A percentile compares a stretch with the other conserved stretches of the same genome.
Conservation (phyloP, 805 yeast species). For the Kodamaea jinghongensis region DNA sequence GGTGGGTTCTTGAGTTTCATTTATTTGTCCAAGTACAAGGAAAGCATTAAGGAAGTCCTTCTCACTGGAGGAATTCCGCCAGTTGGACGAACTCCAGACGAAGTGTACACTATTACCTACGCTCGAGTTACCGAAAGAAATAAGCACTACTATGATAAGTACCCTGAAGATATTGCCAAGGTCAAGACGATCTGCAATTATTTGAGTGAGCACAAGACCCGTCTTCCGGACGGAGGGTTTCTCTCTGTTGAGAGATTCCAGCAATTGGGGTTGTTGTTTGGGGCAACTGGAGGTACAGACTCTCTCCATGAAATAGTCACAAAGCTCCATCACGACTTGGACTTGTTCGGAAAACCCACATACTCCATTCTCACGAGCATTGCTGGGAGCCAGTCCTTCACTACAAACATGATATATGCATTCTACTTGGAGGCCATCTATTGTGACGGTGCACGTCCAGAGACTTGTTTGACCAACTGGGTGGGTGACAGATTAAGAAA, state of each 20-base stretch:
- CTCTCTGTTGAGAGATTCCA: conserved; percentile 52
- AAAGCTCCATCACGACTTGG: conserved; percentile 39
- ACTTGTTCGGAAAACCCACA: conserved; percentile 33
- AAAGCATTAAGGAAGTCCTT: conserved; percentile 41
- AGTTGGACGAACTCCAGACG: conserved; percentile 39
- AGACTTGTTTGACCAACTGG: conserved; percentile 39
- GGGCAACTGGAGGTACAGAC: conserved; percentile 51
- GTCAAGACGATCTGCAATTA: conserved; percentile 38
- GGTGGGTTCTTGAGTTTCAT: conserved; percentile 55
- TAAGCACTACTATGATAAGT: conserved; percentile 44
- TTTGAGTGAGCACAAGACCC: conserved; percentile 26
- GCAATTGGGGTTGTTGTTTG: conserved; percentile 51
- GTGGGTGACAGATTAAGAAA: conserved; percentile 42
- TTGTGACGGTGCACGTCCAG: conserved; percentile 36
- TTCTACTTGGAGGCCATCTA: conserved; percentile 60
- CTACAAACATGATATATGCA: conserved; percentile 53
- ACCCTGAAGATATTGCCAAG: conserved; percentile 43
- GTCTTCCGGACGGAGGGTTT: conserved; percentile 50
- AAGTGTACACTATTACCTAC: conserved; percentile 50
- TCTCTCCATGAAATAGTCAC: conserved; percentile 43
- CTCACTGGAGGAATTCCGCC: conserved; percentile 64
- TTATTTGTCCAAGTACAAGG: conserved; percentile 46
- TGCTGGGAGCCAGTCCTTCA: conserved; percentile 41
- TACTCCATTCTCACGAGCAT: conserved; percentile 33
- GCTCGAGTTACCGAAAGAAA: conserved; percentile 47